Percentiles rank a stretch among this genome's conserved stretches.
Conservation (phyloP, 2,329 filamentous ascomycete species). For the Cladosporium oxysporum region DNA sequence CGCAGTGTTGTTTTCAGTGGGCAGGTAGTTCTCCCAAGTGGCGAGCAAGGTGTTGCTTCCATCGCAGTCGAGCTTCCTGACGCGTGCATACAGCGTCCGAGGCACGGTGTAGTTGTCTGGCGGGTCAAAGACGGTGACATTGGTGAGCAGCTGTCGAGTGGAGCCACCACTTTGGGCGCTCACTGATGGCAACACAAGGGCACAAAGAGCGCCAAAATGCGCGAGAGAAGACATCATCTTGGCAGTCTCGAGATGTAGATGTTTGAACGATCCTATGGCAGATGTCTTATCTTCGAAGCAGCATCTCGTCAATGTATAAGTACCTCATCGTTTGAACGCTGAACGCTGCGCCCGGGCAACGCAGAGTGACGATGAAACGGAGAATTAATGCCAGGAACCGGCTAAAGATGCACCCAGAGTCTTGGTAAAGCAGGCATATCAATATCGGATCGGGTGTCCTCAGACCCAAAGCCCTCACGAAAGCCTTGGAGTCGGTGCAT, state of each 20-base stretch:
- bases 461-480: not conserved
- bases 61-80: constrained; percentile 43
- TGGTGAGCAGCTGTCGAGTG: constrained; percentile 22
- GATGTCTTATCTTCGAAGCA: not conserved
- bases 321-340: not conserved
- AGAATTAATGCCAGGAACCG: not conserved
- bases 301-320: not conserved
- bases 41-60: constrained; percentile 44
- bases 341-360: not conserved
- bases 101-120: constrained; percentile 32
- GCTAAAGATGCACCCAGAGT: not conserved
- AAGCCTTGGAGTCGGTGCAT: not conserved
- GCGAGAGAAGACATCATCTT: not conserved
- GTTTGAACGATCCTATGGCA: not conserved
- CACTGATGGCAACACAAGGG: constrained; percentile 5
- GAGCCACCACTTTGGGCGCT: constrained; percentile 10
- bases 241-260: not conserved
- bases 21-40: constrained; percentile 58
- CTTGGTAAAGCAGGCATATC: not conserved
- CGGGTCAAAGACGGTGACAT: constrained; percentile 31
- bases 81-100: constrained; percentile 55
- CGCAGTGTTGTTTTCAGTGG: constrained; percentile 43
- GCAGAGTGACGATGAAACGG: not conserved
- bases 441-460: not conserved
- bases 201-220: not conserved